A percentile compares a stretch with the other conserved stretches of the same genome.
These are phyloP conservation scores for Termitomyces sp. DNA, from an alignment of 768 basidiomycete species.

Conservation along the genomic window DNA sequence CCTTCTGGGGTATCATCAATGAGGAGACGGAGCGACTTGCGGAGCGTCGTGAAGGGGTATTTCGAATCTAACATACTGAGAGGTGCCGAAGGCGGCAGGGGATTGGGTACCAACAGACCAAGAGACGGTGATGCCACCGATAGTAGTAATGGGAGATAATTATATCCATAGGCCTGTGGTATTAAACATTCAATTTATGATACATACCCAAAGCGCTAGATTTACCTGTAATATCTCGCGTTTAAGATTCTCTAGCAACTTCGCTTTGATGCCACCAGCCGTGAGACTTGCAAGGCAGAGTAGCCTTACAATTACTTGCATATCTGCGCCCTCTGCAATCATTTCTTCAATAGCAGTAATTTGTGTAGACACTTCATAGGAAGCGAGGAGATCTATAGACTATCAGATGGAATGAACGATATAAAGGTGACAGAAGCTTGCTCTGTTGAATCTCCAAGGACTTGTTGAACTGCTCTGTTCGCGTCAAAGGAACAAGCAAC, in stretches of 20 bases:
- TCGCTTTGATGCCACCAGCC: conserved; percentile 82
- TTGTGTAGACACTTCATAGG: conserved; percentile 81
- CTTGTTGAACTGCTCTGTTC: conserved; percentile 86
- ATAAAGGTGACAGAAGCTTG: conserved; percentile 31
- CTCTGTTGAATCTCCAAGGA: conserved; percentile 96
- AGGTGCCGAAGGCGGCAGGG: conserved; percentile 52
- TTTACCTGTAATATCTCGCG: conserved; percentile 83
- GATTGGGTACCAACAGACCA: conserved; percentile 64
- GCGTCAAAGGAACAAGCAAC: conserved; percentile 79
- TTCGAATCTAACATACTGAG: conserved; percentile 44
- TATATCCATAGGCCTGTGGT: conserved; percentile 73
- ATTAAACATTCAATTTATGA: conserved; percentile 5
- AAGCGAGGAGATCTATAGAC: conserved; percentile 82
- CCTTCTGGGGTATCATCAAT: conserved; percentile 84
- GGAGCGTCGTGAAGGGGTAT: conserved; percentile 68
- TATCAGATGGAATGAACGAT: conserved; percentile 8
- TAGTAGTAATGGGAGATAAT: conserved; percentile 65
- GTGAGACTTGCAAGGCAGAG: conserved; percentile 87
- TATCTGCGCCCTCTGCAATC: conserved; percentile 82
- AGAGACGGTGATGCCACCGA: conserved; percentile 68
- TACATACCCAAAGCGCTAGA: conserved; percentile 28
- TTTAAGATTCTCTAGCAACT: conserved; percentile 83
- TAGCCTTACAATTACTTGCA: conserved; percentile 75
- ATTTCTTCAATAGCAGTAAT: conserved; percentile 88
- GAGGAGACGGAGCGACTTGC: conserved; percentile 87